Conservation (phyloP, 163 green algal genomes). For the Chlamydomonas reinhardtii region DNA sequence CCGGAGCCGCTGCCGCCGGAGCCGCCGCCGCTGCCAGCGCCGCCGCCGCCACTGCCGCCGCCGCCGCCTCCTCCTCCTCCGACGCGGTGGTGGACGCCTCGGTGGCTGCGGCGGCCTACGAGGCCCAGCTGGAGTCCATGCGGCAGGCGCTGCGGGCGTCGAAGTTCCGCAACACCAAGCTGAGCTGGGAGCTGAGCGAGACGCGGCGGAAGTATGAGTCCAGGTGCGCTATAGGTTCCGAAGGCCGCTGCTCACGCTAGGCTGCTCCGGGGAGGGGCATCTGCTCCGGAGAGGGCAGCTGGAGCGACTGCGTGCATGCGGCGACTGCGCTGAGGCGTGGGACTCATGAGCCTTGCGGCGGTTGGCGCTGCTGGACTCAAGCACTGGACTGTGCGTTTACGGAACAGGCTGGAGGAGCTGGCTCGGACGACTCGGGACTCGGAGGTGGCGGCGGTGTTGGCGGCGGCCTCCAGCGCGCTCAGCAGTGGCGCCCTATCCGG, state of each 20-base stretch:
- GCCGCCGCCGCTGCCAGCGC: not conserved
- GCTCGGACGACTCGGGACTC: not conserved
- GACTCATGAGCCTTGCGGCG: too few species aligned
- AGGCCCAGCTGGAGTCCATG: not conserved
- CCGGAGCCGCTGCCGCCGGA: too few species aligned
- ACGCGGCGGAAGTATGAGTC: slow-evolving; percentile 32
- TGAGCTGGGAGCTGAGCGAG: slow-evolving; percentile 39
- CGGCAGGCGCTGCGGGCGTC: slow-evolving; percentile 6
- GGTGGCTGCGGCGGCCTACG: not conserved
- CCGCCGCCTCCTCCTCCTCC: too few species aligned
- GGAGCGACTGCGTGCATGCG: too few species aligned
- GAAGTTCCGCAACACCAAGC: slow-evolving; percentile 23
- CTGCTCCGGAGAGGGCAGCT: too few species aligned
- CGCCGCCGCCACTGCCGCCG: not conserved
- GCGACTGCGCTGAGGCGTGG: too few species aligned
- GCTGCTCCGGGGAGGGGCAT: too few species aligned
- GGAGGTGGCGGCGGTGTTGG: not conserved
- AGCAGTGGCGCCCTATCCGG: not conserved
- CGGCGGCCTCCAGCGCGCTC: not conserved
- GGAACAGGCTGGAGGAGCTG: slow-evolving; percentile 20
- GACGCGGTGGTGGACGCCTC: not conserved
- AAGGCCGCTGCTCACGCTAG: too few species aligned
- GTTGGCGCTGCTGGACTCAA: too few species aligned
- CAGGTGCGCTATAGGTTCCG: not conserved
- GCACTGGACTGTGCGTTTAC: too few species aligned